Evolutionary conservation across 148 eudicot genomes (phyloP).

Genomic region (Spergularia bocconei): DNA sequence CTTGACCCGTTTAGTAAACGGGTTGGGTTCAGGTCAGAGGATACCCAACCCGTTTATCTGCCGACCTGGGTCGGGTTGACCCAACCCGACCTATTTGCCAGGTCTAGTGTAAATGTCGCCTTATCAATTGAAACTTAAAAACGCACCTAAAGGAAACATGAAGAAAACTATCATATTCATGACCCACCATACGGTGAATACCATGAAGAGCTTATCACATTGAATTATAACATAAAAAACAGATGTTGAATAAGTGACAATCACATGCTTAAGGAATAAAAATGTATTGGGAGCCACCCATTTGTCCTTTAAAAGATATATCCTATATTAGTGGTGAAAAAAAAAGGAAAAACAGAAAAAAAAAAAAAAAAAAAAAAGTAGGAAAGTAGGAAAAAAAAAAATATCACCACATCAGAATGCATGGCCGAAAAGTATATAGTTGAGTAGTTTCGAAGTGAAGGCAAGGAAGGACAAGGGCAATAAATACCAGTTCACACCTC

Average conservation of each 20-base stretch:
- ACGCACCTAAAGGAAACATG: neutral
- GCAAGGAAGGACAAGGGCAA: slow-evolving; percentile 7
- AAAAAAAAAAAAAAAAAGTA: no score
- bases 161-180: neutral
- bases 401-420: slow-evolving; percentile 3
- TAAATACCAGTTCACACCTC: slow-evolving; percentile 95
- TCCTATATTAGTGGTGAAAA: no score
- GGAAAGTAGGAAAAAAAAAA: no score
- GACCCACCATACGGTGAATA: neutral
- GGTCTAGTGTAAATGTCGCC: no score
- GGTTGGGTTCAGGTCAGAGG: no score
- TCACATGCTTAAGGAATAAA: slow-evolving; percentile 1
- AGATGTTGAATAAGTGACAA: neutral
- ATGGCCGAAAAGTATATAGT: neutral
- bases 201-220: neutral
- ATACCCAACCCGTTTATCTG: no score
- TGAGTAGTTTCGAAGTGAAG: neutral
- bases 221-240: neutral
- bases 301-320: no score
- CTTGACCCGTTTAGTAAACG: no score
- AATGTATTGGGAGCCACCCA: neutral
- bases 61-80: no score
- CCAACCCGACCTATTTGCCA: no score
- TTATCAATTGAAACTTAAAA: neutral
- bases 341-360: no score